Conservation (phyloP, 1,284 basidiomycete genomes). For the Phylloboletellus chloephorus region DNA sequence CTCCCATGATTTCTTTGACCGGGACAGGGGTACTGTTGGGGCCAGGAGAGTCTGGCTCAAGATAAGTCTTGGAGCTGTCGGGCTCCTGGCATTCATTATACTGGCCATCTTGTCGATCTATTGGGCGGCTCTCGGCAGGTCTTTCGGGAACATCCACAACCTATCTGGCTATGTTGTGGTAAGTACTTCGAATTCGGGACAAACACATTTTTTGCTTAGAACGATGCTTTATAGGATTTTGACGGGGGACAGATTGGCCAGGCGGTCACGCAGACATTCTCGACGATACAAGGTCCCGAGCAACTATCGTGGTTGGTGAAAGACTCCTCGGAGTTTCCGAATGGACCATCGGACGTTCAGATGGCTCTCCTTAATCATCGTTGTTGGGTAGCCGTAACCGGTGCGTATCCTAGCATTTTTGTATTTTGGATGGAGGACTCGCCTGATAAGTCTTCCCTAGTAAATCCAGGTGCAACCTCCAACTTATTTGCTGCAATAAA, state of each 20-base stretch:
- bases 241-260: constrained; percentile 45
- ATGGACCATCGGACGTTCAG: constrained; percentile 35
- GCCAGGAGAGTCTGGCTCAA: constrained; percentile 33
- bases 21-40: constrained; percentile 27
- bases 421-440: background rate
- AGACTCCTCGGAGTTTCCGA: constrained; percentile 38
- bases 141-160: constrained; percentile 30
- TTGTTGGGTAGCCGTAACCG: constrained; percentile 42
- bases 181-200: constrained; percentile 11
- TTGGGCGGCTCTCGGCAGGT: constrained; percentile 36
- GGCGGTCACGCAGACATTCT: constrained; percentile 35
- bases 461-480: constrained; percentile 37
- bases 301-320: constrained; percentile 39
- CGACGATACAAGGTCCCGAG: constrained; percentile 18
- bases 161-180: constrained; percentile 38
- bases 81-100: constrained; percentile 29
- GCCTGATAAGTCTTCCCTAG: constrained; percentile 17
- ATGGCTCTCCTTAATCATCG: constrained; percentile 37
- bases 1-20: constrained; percentile 33
- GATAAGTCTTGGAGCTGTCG: constrained; percentile 23
- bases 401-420: constrained; percentile 26
- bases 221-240: constrained; percentile 40
- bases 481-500: constrained; percentile 31
- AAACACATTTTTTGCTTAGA: background rate
- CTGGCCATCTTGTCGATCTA: constrained; percentile 35